Percentiles rank a stretch among this genome's conserved stretches.
phyloP scores from a whole-genome alignment of 345 rosid genomes.

The Psidium friedrichsthalianum region DNA sequence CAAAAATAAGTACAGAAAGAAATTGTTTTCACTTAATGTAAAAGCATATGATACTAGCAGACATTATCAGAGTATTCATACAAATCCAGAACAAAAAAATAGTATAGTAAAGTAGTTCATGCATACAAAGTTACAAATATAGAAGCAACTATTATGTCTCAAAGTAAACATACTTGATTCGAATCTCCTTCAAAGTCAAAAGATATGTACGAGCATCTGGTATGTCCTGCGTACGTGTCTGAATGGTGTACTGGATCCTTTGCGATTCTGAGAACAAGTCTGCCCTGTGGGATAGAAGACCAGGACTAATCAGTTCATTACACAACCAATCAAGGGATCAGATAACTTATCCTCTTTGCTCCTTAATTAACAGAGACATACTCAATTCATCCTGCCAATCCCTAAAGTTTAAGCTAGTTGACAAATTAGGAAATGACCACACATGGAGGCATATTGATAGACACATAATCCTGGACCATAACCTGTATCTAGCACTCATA shows the following conservation, averaged over 20 bases:
- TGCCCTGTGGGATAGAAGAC: conserved; percentile 52
- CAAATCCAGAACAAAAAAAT: neutral
- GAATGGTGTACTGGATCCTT: conserved; percentile 54
- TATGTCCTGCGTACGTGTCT: conserved; percentile 53
- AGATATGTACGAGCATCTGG: conserved; percentile 87
- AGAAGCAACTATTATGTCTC: neutral
- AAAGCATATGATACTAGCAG: neutral
- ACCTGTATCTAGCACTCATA: neutral
- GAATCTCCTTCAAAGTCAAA: conserved; percentile 60
- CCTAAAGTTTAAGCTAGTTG: neutral
- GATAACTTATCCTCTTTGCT: neutral
- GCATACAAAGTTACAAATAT: neutral
- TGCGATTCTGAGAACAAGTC: conserved; percentile 76
- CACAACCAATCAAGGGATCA: neutral
- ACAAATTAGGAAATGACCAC: neutral
- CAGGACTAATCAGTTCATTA: conserved; percentile 1
- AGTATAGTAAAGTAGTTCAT: neutral
- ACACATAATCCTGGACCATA: neutral
- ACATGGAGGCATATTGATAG: neutral
- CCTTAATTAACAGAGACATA: neutral
- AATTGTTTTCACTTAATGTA: neutral
- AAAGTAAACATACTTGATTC: conserved; percentile 40
- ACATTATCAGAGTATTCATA: neutral
- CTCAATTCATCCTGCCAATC: neutral
- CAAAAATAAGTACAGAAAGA: neutral